These are phyloP conservation scores for Medicago truncatula DNA, from an alignment of 306 rosid species.

Conservation along the genomic window MtrunA17r5.0-ANR NC_053046.1:6119501-6120000, in stretches of 20 bases:
- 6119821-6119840: too few species aligned
- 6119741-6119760: too few species aligned
- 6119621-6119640: background rate
- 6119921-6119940: too few species aligned
- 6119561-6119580: slow-evolving; percentile 10
- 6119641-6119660: background rate
- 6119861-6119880: too few species aligned
- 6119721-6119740: too few species aligned
- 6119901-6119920: too few species aligned
- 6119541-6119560: slow-evolving; percentile 3
- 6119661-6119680: background rate
- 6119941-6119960: background rate
- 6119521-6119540: background rate
- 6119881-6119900: too few species aligned
- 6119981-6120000: slow-evolving; percentile 89
- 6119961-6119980: slow-evolving; percentile 67
- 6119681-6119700: background rate
- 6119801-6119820: too few species aligned
- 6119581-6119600: background rate
- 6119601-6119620: background rate
- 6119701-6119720: background rate
- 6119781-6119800: too few species aligned
- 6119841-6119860: too few species aligned
- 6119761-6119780: too few species aligned
- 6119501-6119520: background rate